Evolutionary conservation across 1,284 basidiomycete species (phyloP).

Genomic region (Cryptococcus hybrid): DNA sequence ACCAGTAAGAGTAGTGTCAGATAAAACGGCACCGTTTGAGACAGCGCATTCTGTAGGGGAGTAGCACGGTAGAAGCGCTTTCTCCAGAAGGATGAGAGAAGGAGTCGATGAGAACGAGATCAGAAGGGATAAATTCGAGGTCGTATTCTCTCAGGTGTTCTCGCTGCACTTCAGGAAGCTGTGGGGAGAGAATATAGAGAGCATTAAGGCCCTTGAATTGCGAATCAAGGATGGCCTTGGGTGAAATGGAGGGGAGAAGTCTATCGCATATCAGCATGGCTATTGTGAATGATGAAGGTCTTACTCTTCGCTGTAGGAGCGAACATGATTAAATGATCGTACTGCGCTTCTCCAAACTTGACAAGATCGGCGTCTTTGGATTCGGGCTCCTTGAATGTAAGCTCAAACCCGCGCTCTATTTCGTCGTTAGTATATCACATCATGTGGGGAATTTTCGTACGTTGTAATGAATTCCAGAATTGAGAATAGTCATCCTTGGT

Average conservation of each 20-base stretch:
- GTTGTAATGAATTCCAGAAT: conserved; percentile 75
- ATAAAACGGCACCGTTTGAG: conserved; percentile 21
- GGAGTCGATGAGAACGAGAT: conserved; percentile 52
- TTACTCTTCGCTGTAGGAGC: conserved; percentile 77
- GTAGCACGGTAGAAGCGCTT: conserved; percentile 64
- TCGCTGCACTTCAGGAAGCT: conserved; percentile 51
- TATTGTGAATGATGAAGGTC: conserved; percentile 10
- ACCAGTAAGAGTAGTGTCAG: conserved; percentile 31
- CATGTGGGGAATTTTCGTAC: conserved; percentile 49
- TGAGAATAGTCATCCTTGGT: conserved; percentile 67
- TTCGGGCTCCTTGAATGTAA: conserved; percentile 79
- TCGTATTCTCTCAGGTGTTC: conserved; percentile 58
- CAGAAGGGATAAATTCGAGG: conserved; percentile 54
- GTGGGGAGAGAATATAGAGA: conserved; percentile 73
- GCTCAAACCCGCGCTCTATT: conserved; percentile 69
- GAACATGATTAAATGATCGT: conserved; percentile 80
- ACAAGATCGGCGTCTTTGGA: conserved; percentile 64
- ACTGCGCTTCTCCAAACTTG: conserved; percentile 68
- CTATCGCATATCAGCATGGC: conserved; percentile 7
- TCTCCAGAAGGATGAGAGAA: conserved; percentile 33
- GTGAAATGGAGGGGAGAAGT: conserved; percentile 61
- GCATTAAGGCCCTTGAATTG: conserved; percentile 74
- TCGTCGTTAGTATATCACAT: conserved; percentile 2
- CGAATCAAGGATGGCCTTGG: conserved; percentile 74
- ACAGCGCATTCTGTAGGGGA: conserved; percentile 68